Evolutionary conservation across 768 basidiomycete species (phyloP).

Genomic region (Cystobasidium ongulense): DNA sequence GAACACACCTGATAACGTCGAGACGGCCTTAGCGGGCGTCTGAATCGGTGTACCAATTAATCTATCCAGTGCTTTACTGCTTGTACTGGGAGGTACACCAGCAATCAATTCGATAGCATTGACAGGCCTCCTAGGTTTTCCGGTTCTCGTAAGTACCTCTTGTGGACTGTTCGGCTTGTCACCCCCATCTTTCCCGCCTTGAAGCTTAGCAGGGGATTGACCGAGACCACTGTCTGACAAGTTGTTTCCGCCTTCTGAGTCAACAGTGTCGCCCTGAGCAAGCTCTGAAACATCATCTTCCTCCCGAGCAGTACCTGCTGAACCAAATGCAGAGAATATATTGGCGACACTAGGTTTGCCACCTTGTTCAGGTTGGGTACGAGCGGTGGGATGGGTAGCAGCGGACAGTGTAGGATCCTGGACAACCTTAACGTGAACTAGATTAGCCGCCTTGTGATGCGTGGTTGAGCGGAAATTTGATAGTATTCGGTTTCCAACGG

Average conservation of each 20-base stretch:
- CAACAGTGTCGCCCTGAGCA: background rate
- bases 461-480: background rate
- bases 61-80: background rate
- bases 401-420: background rate
- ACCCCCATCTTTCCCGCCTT: background rate
- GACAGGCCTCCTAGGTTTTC: background rate
- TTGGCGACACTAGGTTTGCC: background rate
- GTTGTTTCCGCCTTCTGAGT: background rate
- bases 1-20: constrained; percentile 9
- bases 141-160: background rate
- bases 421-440: background rate
- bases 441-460: background rate
- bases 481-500: background rate
- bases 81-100: background rate
- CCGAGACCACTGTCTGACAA: background rate
- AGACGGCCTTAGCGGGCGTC: constrained; percentile 6
- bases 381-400: background rate
- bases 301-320: background rate
- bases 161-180: background rate
- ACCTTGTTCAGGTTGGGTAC: background rate
- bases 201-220: background rate
- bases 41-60: background rate
- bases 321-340: background rate
- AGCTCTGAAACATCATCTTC: background rate
- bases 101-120: constrained; percentile 1